phyloP scores from a whole-genome alignment of 768 basidiomycete species.

The Chalciporus piperatus region DNA sequence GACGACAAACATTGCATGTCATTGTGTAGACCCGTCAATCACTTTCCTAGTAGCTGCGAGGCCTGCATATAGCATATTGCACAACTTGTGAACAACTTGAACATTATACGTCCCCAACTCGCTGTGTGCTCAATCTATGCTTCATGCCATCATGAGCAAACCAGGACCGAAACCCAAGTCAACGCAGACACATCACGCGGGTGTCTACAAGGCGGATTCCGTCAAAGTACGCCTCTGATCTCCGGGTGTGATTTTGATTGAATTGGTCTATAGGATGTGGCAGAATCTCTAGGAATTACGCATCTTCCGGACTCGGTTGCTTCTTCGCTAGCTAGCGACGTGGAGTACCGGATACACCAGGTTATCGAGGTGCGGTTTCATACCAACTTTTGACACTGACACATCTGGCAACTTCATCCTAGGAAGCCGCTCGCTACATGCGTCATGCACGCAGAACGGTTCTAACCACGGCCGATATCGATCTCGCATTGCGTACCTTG shows the following conservation, averaged over 20 bases:
- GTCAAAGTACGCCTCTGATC: conserved; percentile 47
- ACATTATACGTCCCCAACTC: not conserved
- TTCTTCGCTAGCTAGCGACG: conserved; percentile 86
- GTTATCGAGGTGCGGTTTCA: conserved; percentile 71
- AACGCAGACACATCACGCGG: conserved; percentile 49
- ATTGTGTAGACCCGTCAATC: not conserved
- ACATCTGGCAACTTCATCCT: not conserved
- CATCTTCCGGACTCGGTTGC: conserved; percentile 77
- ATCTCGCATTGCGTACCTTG: conserved; percentile 87
- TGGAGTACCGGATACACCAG: conserved; percentile 95
- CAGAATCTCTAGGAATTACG: conserved; percentile 80
- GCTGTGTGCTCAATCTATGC: not conserved
- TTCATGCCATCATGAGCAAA: conserved; percentile 36
- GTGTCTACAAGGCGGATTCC: conserved; percentile 61
- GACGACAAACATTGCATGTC: not conserved
- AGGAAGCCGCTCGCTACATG: conserved; percentile 97
- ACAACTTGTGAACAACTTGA: not conserved
- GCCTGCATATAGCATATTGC: not conserved
- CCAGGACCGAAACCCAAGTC: conserved; percentile 44
- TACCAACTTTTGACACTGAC: not conserved
- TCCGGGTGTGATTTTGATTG: conserved; percentile 7
- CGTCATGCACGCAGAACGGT: conserved; percentile 90
- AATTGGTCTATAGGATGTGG: conserved; percentile 66
- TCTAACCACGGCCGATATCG: conserved; percentile 86
- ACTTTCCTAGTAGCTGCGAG: not conserved